Percentiles rank a stretch among this genome's conserved stretches.
These are phyloP conservation scores for Leptodontidium sp. DNA, from an alignment of 2,329 filamentous ascomycete species.

Conservation along the genomic window DNA sequence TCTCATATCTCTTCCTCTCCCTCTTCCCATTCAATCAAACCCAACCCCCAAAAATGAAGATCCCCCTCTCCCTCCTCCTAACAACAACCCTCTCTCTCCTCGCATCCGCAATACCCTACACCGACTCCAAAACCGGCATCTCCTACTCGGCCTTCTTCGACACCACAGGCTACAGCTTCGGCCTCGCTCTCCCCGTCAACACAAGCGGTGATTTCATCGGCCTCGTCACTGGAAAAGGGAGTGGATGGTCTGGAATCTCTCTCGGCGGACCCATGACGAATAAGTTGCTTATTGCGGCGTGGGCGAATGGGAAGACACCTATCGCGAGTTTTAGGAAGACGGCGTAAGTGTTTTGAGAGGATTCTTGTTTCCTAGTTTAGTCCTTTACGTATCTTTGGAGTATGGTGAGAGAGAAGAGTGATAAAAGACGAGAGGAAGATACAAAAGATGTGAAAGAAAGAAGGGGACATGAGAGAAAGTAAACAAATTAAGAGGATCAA, in stretches of 20 bases:
- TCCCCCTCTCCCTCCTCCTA: slow-evolving; percentile 16
- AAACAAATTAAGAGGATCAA: slow-evolving; percentile 28
- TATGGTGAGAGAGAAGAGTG: not conserved
- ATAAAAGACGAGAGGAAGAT: not conserved
- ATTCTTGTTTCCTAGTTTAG: no score
- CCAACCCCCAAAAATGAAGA: slow-evolving; percentile 17
- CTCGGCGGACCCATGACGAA: slow-evolving; percentile 56
- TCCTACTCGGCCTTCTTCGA: slow-evolving; percentile 51
- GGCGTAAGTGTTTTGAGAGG: slow-evolving; percentile 36
- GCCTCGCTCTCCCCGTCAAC: slow-evolving; percentile 59
- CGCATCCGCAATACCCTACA: slow-evolving; percentile 45
- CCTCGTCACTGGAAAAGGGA: slow-evolving; percentile 56
- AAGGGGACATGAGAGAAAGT: no score
- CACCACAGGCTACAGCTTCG: slow-evolving; percentile 54
- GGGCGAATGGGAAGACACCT: slow-evolving; percentile 56
- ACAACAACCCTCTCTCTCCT: slow-evolving; percentile 25
- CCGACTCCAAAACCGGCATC: slow-evolving; percentile 56
- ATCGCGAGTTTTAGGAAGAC: slow-evolving; percentile 51
- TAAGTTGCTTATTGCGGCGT: slow-evolving; percentile 58
- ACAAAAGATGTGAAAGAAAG: not conserved
- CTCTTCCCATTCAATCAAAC: not conserved
- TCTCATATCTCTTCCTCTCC: not conserved
- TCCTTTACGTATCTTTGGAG: no score
- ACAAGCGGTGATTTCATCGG: slow-evolving; percentile 61
- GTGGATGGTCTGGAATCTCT: slow-evolving; percentile 59